Evolutionary conservation across 2,329 filamentous ascomycete genomes (phyloP), one percentile per base, ranked within the genome.

Genomic region (Colletotrichum caudatum): DNA sequence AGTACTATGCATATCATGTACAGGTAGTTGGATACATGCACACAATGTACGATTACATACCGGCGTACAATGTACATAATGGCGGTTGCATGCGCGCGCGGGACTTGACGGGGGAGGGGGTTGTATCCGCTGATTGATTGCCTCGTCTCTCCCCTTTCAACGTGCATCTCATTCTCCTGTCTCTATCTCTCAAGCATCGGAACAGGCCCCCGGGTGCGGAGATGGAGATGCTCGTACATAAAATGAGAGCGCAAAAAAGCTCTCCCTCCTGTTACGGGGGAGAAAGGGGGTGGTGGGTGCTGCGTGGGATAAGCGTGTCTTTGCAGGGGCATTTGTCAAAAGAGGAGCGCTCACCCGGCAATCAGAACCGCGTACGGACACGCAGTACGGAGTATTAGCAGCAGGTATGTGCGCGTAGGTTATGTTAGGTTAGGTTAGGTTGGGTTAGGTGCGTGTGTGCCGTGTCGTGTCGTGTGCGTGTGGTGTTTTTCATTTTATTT

Each of bases 251-350:
- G 26, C 26, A 44, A 18, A 29, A 46, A 33, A 23, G 41, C 41
- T 20, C 16, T 41, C 41, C 41, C 41, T 20, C 41, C 16, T 44
- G 41, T 44, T 44, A 48, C 46, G 11, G 12, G 46, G 18, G 35
- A 9, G 35, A 35, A 35, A 20, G 26, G 26, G 26, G 26, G 29
- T 3, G 41, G 2, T 12, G n/a, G n/a, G n/a, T 39, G 18, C 59
- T 61, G 56, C 50, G 68, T 63, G 69, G 51, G 35, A 33, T 51
- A 58, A 64, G 57, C 68, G 60, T 48, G 66, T 46, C 53, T 60
- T 69, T 69, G 60, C 53, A 37, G 37, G 60, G 66, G 41, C 20
- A 4, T 4, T 29, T 3, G 2, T 29, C 3, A 29, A 11, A 39
- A 23, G 63, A 56, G 64, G 44, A 46, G 18, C 37, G 5, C 29